These are phyloP conservation scores for Parasitella parasitica DNA, from an alignment of 371 early-diverging fungal genomes.

Conservation along the genomic window DNA sequence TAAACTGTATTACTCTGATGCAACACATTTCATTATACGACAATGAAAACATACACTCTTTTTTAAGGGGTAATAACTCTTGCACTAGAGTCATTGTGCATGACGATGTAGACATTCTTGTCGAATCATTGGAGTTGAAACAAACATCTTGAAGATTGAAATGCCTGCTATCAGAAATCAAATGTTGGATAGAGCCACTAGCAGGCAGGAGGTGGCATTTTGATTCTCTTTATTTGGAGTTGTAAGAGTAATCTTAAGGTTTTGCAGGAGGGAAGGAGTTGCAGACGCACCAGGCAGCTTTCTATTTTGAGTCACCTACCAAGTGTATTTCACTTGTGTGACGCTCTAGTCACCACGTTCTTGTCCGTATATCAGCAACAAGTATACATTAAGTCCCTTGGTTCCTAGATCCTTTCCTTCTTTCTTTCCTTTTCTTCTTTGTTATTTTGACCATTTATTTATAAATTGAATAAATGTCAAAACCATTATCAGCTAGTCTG, in stretches of 20 bases:
- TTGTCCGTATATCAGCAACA: background rate
- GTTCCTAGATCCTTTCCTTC: background rate
- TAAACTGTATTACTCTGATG: no score
- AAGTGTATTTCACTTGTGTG: constrained; percentile 22
- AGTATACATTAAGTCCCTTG: background rate
- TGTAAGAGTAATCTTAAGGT: background rate
- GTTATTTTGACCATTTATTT: constrained; percentile 4
- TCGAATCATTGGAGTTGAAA: background rate
- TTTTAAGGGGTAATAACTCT: background rate
- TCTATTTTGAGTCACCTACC: constrained; percentile 23
- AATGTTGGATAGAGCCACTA: background rate
- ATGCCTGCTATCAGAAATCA: background rate
- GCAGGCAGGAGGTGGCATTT: background rate
- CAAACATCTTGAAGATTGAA: background rate
- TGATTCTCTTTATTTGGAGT: background rate
- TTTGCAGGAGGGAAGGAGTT: background rate
- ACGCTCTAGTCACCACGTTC: constrained; percentile 19
- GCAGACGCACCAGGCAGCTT: constrained; percentile 20
- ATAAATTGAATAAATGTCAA: background rate
- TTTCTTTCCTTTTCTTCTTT: constrained; percentile 2
- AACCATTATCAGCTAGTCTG: constrained; percentile 2
- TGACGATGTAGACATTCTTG: no score
- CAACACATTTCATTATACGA: no score
- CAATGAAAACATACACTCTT: background rate
- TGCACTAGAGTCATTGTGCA: background rate